Evolutionary conservation across 1,139 yeast species (phyloP), one percentile per base, ranked within the genome.

Genomic region (Sugiyamaella neomexicana): DNA sequence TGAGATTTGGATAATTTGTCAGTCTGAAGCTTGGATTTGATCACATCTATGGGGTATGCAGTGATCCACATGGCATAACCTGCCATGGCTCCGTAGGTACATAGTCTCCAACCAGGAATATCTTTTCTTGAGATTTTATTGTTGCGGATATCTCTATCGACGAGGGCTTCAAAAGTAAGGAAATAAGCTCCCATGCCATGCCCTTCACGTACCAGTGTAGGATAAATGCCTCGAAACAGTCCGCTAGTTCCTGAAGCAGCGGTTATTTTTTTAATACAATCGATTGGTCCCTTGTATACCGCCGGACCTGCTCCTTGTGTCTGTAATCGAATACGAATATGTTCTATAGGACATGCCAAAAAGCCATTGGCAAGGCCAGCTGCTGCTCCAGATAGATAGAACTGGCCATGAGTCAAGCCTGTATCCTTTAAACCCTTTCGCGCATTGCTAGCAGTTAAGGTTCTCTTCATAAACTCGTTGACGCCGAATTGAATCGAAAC

Each of bases 341-440:
- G 97, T 68, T 91, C 98, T 60, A 91, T 91, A 3, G 98, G 97
- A 25, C 91, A 78, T 0, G 97, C 96, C 62, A 91, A 72, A 56
- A 89, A 81, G 1, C 95, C 89, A 73, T 89, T 90, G 46, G 96
- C 91, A 58, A 88, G 75, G 42, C 98, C 98, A 41, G 96, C 96
- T 13, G 86, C 89, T 1, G 85, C 84, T 65, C 98, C 97, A 67
- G 95, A 82, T 17, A 76, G 65, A 73, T 89, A 89, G 64, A 82
- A 89, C 68, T 90, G 95, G 42, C 17, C 51, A 79, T 74, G 36
- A 75, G 67, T 57, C 79, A 69, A 59, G 1, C 63, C 72, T 2
- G 78, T 72, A 36, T 70, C 69, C 7, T 55, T 56, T 46, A 64
- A 56, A 45, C 49, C 84, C 77, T 71, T 65, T 34, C 75, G 67